Base-by-base conservation (phyloP, 2,329 filamentous ascomycete genomes). In the Colletotrichum orchidophilum region DNA sequence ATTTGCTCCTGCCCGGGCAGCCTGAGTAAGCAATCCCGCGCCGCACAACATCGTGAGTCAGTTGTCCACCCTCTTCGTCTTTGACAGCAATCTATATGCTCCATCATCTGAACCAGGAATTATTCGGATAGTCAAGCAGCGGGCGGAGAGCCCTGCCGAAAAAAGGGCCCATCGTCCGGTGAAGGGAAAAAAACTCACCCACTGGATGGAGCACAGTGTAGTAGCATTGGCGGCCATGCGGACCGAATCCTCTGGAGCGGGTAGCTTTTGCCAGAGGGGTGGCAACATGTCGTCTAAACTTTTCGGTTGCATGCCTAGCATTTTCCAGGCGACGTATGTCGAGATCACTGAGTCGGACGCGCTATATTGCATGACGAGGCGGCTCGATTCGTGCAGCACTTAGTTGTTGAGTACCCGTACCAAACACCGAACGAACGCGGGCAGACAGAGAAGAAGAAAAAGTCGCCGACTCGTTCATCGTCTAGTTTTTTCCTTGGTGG, bases 81-180 rank as follows among this genome's bases (percentile, higher is more conserved):
- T 60, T 53, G 29, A 39, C 42, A 59, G 59, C 64, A 71, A 52
- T 71, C 27, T 69, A 71, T 27, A 31, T 71, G 69, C 52, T 57
- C 46, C 69, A 39, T 52, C 29, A 39, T 54, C 31, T 54, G 58
- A 68, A 39, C 59, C 59, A 31, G 26, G 24, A 59, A 46, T 33
- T 18, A n/a, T 53, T 62, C 52, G 59, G 42, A 54, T 54, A 15
- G 35, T 26, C 42, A 59, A 63, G 65, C 54, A 52, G 49, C 18
- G 29, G 57, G 42, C 57, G 39, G 39, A 27, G 26, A 13, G 49
- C 21, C 31, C 64, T 60, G 31, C 33, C 33, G 46, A 39, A 15
- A 12, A 50, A 46, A 59, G 33, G n/a, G 61, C 55, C 35, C 68
- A 39, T 53, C 59, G 39, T 46, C 58, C 50, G 11, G 57, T 24